Conservation (phyloP, 306 rosid species). For the Begonia fuchsioides region DNA sequence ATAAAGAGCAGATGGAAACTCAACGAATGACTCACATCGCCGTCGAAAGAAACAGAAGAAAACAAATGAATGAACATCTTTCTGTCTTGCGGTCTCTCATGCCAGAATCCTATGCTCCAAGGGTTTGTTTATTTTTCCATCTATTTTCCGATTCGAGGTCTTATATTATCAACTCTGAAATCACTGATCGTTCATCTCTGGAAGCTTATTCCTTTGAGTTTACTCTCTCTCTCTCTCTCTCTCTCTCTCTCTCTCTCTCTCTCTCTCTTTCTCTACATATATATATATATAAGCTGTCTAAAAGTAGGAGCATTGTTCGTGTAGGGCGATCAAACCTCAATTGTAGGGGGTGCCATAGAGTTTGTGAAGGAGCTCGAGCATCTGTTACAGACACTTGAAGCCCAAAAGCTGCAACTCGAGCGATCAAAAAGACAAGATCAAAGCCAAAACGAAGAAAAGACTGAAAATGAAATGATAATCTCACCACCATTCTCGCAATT, state of each 20-base stretch:
- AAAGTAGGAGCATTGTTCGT: background rate
- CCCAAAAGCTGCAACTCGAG: slow-evolving; percentile 47
- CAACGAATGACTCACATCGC: slow-evolving; percentile 95
- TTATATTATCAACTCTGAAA: background rate
- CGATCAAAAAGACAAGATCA: slow-evolving; percentile 17
- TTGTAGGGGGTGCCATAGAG: slow-evolving; percentile 91
- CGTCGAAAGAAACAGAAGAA: slow-evolving; percentile 80
- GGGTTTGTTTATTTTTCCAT: slow-evolving; percentile 39
- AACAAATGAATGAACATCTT: slow-evolving; percentile 87
- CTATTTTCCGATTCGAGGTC: background rate
- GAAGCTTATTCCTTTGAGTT: no score
- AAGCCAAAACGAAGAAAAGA: background rate
- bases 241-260: background rate
- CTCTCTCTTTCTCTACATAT: background rate
- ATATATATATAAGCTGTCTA: background rate
- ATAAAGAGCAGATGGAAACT: slow-evolving; percentile 80
- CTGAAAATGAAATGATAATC: slow-evolving; percentile 15
- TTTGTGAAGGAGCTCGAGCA: slow-evolving; percentile 84
- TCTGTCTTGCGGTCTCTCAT: slow-evolving; percentile 73
- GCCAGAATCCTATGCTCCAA: slow-evolving; percentile 79
- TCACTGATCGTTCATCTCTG: background rate
- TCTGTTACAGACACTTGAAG: slow-evolving; percentile 54
- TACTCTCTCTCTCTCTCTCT: no score
- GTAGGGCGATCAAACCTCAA: slow-evolving; percentile 95
- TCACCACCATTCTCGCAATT: slow-evolving; percentile 57